Percentiles rank a stretch among this genome's conserved stretches.
Conservation (phyloP, 2,329 filamentous ascomycete species). For the Claviceps spartinae region DNA sequence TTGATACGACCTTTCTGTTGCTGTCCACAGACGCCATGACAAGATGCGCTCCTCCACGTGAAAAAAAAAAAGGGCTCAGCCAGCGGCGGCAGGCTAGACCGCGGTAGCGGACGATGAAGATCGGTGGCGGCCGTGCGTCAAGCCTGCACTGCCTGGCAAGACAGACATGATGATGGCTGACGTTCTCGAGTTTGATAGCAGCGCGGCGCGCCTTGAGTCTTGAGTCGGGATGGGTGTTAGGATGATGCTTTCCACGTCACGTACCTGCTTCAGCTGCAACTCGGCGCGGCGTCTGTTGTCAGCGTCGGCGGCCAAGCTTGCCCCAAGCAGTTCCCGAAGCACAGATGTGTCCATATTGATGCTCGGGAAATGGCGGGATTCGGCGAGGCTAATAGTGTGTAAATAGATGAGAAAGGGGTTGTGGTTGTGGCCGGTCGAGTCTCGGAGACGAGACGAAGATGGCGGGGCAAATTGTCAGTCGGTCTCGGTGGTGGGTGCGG, state of each 20-base stretch:
- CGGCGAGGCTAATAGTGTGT: neutral
- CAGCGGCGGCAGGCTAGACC: neutral
- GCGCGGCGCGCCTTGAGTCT: neutral
- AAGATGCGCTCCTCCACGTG: neutral
- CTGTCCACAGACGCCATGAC: neutral
- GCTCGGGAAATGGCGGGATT: slow-evolving; percentile 1
- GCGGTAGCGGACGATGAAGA: neutral
- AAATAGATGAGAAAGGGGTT: neutral
- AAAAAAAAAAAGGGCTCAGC: neutral
- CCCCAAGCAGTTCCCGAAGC: slow-evolving; percentile 63
- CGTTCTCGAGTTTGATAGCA: neutral
- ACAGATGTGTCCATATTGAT: slow-evolving; percentile 56
- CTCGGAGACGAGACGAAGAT: slow-evolving; percentile 1
- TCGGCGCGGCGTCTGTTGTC: slow-evolving; percentile 66
- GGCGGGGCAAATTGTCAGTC: slow-evolving; percentile 5
- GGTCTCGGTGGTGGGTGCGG: neutral
- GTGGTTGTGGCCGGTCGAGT: slow-evolving; percentile 3
- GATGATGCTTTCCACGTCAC: slow-evolving; percentile 14
- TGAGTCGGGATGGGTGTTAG: neutral
- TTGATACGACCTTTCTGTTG: neutral
- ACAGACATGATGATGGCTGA: neutral
- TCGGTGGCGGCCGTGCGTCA: neutral
- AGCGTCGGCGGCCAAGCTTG: slow-evolving; percentile 61
- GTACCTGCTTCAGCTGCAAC: slow-evolving; percentile 68
- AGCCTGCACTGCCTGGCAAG: neutral